Evolutionary conservation across 106 monocot genomes (phyloP), one percentile per base, ranked within the genome.

Genomic region (Dendrobium nobile): DNA sequence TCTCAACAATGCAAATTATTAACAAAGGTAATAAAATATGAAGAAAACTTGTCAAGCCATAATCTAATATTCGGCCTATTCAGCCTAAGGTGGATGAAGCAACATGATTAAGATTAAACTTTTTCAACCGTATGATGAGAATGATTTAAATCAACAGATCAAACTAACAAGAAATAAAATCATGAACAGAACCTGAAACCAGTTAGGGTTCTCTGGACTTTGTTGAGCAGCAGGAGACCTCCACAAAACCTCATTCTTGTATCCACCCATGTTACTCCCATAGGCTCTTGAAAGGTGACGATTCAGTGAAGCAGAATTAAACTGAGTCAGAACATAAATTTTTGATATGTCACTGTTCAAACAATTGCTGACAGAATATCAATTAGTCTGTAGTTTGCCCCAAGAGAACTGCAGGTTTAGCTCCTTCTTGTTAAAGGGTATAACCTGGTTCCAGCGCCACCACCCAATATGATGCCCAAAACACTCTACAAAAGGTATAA

Each of bases 211-310:
- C 82, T 98, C 98, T 37, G 95, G 98, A 54, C 98, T 98, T 84
- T 98, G 98, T 81, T 98, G 98, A 5, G 98, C 98, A 78, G 98
- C 98, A 78, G 95, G 92, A n/a, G 59, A 98, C 98, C 79, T 98
- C 98, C 11, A 98, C 98, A 80, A 98, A 98, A 2, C 98, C 98
- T 98, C 98, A 75, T 91, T 92, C 86, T 89, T 95, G 86, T 98
- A 95, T 2, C 98, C 98, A 72, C 91, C 88, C 86, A 95, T 95
- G 81, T 91, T 95, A 37, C 88, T 91, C 22, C 85, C 92, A 81
- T 98, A 98, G 19, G 98, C 98, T 27, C 94, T 84, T 48, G 98
- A 98, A 47, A 98, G 92, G 82, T 98, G 98, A 2, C 98, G 98
- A 73, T 98, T 98, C 37, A 98, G 91, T 27, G 98, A 98, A 7